Base-by-base conservation (phyloP, 2,329 filamentous ascomycete species). In the Ophiognomonia clavigignenti-juglandacearum region DNA sequence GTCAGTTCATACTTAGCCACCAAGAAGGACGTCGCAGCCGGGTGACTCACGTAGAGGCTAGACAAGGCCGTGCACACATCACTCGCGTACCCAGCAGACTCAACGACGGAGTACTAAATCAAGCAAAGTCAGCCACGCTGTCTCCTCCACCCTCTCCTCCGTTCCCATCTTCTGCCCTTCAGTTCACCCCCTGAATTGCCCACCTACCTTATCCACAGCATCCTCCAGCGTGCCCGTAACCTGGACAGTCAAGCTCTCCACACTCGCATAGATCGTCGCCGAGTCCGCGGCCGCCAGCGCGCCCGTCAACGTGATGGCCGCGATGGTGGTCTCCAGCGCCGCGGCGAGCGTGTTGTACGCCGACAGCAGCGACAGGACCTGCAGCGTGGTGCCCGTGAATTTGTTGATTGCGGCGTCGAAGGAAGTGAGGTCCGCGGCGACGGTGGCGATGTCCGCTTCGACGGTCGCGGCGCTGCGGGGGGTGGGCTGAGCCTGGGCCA, bases 341-440 rank as follows among this genome's bases (percentile, higher is more conserved):
- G 24, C 27, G 37, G 31, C 22, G 13, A 51, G 36, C 24, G 20
- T 19, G 24, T 44, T 29, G 32, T 51, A 51, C 20, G 40, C 19
- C 5, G 48, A 24, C 26, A 51, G 31, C 4, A 51, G 40, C 14
- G 45, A 26, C 16, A 48, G 40, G 8, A 45, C 48, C 26, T 48
- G 36, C 27, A 50, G 1, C 4, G 48, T 11, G 13, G 20, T 39
- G 31, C 45, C 48, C 3, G 48, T 43, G 45, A 51, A 48, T 6
- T 22, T 23, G 40, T 48, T 51, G 40, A 51, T 48, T 26, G 37
- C 24, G 3, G 26, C 19, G 26, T 51, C 34, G 45, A 48, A 51
- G 26, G 40, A 32, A 9, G 48, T 45, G 36, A 51, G 40, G 24
- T 47, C 45, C 4, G 36, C 34, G 14, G 45, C 40, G 37, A 48